Percentiles rank a stretch among this genome's conserved stretches.
phyloP scores from a whole-genome alignment of 1,284 basidiomycete genomes.

The Ceratorhiza oryzae-sativae region DNA sequence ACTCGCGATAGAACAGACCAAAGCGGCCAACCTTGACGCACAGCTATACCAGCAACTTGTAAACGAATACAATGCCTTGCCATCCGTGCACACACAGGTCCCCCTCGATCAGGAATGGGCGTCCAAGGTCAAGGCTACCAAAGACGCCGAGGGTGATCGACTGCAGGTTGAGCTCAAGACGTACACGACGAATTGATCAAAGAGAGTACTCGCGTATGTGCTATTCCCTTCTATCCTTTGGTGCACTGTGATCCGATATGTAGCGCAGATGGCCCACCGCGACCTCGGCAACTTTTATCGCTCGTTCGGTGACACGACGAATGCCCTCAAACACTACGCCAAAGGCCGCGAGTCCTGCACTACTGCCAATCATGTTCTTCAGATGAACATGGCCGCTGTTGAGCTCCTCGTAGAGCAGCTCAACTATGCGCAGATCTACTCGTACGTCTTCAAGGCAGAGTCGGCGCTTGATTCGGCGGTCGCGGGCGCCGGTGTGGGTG shows the following conservation, averaged over 20 bases:
- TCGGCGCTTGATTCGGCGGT: constrained; percentile 75
- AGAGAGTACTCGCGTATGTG: constrained; percentile 86
- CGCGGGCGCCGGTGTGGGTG: constrained; percentile 38
- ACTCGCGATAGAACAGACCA: constrained; percentile 67
- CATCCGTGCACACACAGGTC: constrained; percentile 55
- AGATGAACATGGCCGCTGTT: constrained; percentile 82
- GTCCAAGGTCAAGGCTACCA: constrained; percentile 65
- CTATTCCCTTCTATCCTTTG: constrained; percentile 11
- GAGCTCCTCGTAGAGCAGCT: constrained; percentile 85
- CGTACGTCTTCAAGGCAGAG: constrained; percentile 91
- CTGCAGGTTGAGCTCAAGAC: constrained; percentile 89
- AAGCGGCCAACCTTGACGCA: constrained; percentile 62
- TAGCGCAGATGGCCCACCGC: constrained; percentile 76
- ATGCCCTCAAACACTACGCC: constrained; percentile 77
- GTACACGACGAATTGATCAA: constrained; percentile 93
- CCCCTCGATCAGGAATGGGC: constrained; percentile 68
- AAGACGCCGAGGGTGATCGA: constrained; percentile 70
- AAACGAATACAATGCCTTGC: constrained; percentile 62
- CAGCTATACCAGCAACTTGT: constrained; percentile 64
- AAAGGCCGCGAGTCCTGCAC: constrained; percentile 88
- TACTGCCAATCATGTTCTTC: constrained; percentile 82
- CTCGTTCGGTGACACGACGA: constrained; percentile 69
- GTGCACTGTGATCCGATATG: constrained; percentile 7
- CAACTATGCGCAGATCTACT: constrained; percentile 81
- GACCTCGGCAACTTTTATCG: constrained; percentile 82